phyloP scores from a whole-genome alignment of 2,329 filamentous ascomycete species.

The Ascomycota sp. region DNA sequence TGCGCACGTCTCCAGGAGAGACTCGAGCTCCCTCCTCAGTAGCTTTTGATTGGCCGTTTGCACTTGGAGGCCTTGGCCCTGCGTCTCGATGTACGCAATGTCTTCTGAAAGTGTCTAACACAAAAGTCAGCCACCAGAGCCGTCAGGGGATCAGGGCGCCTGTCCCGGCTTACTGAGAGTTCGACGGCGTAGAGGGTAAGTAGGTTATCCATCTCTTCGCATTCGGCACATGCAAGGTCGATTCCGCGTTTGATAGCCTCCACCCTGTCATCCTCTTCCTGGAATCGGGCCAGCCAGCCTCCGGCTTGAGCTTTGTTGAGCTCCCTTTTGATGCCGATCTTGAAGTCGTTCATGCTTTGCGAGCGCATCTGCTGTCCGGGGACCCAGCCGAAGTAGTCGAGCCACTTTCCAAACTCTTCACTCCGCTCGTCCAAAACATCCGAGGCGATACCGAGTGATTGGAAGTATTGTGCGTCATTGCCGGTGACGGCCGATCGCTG shows the following conservation, averaged over 20 bases:
- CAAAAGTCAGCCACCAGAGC: neutral
- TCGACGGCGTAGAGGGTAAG: conserved; percentile 90
- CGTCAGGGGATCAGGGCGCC: neutral
- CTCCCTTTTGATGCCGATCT: conserved; percentile 67
- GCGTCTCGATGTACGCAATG: conserved; percentile 91
- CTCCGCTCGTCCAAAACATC: conserved; percentile 56
- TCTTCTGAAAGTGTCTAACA: conserved; percentile 75
- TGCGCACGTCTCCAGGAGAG: conserved; percentile 74
- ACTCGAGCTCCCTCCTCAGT: conserved; percentile 73
- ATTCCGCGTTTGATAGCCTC: conserved; percentile 71
- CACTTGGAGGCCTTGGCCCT: conserved; percentile 89
- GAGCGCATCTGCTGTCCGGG: conserved; percentile 52
- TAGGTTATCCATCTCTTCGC: conserved; percentile 86
- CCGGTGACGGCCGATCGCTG: conserved; percentile 44
- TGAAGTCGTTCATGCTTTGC: conserved; percentile 60
- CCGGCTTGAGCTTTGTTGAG: conserved; percentile 80
- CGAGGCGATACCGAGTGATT: conserved; percentile 58
- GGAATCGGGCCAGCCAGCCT: conserved; percentile 67
- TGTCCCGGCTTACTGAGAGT: conserved; percentile 45
- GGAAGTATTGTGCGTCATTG: conserved; percentile 61
- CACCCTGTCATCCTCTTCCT: conserved; percentile 79
- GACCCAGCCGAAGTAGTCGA: conserved; percentile 80
- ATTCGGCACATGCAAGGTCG: conserved; percentile 80
- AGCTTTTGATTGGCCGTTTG: conserved; percentile 94
- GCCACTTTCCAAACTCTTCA: conserved; percentile 59